Evolutionary conservation across 371 early-diverging fungal species (phyloP).

Genomic region (Globomyces sp.): DNA sequence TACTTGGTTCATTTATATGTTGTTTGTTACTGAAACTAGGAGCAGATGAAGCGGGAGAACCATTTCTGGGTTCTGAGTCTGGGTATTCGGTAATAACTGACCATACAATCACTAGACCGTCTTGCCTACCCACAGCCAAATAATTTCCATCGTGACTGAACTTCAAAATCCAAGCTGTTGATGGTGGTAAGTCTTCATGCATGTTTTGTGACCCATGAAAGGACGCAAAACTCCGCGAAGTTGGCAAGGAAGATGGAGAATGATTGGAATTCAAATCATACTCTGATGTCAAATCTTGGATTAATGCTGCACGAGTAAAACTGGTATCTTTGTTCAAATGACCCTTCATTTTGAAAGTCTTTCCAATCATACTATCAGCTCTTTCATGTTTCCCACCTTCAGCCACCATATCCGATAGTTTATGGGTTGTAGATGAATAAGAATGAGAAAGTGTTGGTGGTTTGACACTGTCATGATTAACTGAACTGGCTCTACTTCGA

Average conservation of each 20-base stretch:
- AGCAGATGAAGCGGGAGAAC: conserved; percentile 8
- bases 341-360: conserved; percentile 10
- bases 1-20: conserved; percentile 12
- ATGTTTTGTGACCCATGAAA: background rate
- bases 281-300: conserved; percentile 6
- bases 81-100: background rate
- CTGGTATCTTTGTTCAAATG: background rate
- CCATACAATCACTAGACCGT: conserved; percentile 73
- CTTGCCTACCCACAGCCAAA: conserved; percentile 77
- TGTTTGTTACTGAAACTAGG: background rate
- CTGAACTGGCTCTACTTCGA: too few species aligned
- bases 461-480: too few species aligned
- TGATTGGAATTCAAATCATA: background rate
- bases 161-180: conserved; percentile 44
- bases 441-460: too few species aligned
- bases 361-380: conserved; percentile 4
- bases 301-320: background rate
- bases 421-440: too few species aligned
- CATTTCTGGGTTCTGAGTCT: background rate
- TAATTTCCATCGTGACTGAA: conserved; percentile 78
- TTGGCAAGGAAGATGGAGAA: background rate
- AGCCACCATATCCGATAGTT: too few species aligned
- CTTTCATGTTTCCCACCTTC: too few species aligned
- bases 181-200: background rate
- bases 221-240: background rate